phyloP scores from a whole-genome alignment of 1,284 basidiomycete genomes.

The Ceratorhiza oryzae-sativae region DNA sequence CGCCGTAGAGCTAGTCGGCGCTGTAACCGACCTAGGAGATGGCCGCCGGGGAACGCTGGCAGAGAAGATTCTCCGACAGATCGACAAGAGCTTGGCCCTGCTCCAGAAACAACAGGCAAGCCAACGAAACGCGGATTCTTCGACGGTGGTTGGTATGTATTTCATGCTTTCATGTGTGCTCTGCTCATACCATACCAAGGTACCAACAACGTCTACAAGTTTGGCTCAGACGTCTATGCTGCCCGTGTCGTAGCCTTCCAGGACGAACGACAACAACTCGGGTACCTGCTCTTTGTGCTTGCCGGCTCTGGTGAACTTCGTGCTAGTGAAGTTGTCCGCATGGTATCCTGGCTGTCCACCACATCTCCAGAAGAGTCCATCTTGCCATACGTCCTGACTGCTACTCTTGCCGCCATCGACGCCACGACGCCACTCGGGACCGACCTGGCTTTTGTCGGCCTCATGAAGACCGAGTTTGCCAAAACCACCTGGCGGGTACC shows the following conservation, averaged over 20 bases:
- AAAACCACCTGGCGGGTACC: slow-evolving; percentile 68
- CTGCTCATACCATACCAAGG: slow-evolving; percentile 21
- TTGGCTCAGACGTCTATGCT: slow-evolving; percentile 68
- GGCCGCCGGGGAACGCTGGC: slow-evolving; percentile 55
- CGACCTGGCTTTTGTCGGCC: slow-evolving; percentile 44
- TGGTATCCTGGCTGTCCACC: slow-evolving; percentile 67
- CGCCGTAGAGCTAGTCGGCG: slow-evolving; percentile 40
- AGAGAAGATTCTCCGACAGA: slow-evolving; percentile 65
- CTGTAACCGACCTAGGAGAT: slow-evolving; percentile 57
- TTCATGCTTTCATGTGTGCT: slow-evolving; percentile 58
- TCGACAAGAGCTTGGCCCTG: slow-evolving; percentile 59
- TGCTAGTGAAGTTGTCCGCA: slow-evolving; percentile 62
- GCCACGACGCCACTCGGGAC: slow-evolving; percentile 48
- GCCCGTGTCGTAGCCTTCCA: slow-evolving; percentile 73
- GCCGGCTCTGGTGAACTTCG: slow-evolving; percentile 69
- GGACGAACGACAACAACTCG: slow-evolving; percentile 73
- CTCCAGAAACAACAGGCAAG: slow-evolving; percentile 40
- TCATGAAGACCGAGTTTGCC: slow-evolving; percentile 45
- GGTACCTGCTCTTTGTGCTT: slow-evolving; percentile 66
- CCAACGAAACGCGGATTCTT: slow-evolving; percentile 59
- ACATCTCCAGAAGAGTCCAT: slow-evolving; percentile 69
- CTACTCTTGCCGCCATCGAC: slow-evolving; percentile 73
- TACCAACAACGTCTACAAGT: slow-evolving; percentile 46
- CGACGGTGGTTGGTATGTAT: slow-evolving; percentile 66
- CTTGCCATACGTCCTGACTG: slow-evolving; percentile 73